A percentile compares a stretch with the other conserved stretches of the same genome.
phyloP scores from a whole-genome alignment of 768 basidiomycete species.

The Lactarius quietus region DNA sequence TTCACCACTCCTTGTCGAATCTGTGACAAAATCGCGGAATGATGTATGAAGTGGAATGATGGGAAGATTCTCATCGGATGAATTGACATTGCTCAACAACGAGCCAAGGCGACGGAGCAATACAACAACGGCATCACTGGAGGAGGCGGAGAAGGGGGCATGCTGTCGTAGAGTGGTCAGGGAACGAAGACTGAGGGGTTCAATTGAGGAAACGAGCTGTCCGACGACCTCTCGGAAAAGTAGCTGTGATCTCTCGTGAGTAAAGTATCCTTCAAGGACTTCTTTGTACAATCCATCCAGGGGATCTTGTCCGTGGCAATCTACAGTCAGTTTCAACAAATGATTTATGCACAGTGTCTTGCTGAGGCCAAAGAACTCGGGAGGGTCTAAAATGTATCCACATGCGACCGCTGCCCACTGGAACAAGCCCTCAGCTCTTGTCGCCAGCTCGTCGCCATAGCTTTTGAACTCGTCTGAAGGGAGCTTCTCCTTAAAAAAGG shows the following conservation, averaged over 20 bases:
- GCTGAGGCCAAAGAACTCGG: not conserved
- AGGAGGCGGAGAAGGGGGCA: rapidly evolving
- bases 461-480: not conserved
- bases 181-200: not conserved
- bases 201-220: not conserved
- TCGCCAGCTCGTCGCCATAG: not conserved
- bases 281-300: not conserved
- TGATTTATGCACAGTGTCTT: not conserved
- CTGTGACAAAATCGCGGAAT: constrained; percentile 3
- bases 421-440: not conserved
- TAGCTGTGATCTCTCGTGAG: not conserved
- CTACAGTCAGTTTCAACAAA: not conserved
- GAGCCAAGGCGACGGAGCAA: not conserved
- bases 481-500: not conserved
- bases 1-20: not conserved
- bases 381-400: not conserved
- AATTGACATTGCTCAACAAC: constrained; percentile 1
- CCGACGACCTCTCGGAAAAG: not conserved
- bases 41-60: not conserved
- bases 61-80: not conserved
- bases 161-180: not conserved
- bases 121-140: not conserved
- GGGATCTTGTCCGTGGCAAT: not conserved
- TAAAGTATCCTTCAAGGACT: not conserved
- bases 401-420: not conserved